These are phyloP conservation scores for Pythium utonaiense DNA, from an alignment of 352 stramenopile species.

Conservation along the genomic window DNA sequence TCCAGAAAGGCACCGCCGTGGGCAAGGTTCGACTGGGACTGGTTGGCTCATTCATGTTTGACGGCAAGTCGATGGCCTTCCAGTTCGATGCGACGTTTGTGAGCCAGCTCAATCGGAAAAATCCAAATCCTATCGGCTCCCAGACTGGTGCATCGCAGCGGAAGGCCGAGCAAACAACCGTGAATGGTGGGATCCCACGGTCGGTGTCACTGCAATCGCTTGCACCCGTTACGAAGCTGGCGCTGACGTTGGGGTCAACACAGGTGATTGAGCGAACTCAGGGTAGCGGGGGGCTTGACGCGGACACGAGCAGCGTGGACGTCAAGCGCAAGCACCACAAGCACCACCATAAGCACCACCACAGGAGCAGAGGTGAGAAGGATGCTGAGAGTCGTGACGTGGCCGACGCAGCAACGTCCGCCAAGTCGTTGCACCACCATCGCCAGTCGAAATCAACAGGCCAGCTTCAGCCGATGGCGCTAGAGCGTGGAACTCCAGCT, in stretches of 20 bases:
- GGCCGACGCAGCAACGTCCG: background rate
- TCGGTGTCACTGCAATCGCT: conserved; percentile 9
- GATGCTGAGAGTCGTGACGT: background rate
- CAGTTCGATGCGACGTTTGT: conserved; percentile 40
- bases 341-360: background rate
- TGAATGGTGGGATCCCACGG: background rate
- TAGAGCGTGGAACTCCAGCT: background rate
- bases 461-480: background rate
- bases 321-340: background rate
- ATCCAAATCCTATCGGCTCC: background rate
- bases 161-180: background rate
- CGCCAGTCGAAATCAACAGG: conserved; percentile 14
- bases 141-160: too few relatives aligned
- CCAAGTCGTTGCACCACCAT: background rate
- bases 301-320: background rate
- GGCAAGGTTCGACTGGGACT: conserved; percentile 31
- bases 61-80: conserved; percentile 43
- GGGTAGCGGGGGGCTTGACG: background rate
- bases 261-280: background rate
- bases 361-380: background rate
- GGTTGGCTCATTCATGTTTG: conserved; percentile 39
- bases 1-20: conserved; percentile 25
- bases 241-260: background rate
- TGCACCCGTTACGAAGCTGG: background rate
- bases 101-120: background rate